These are phyloP conservation scores for Phytophthora megakarya DNA, from an alignment of 352 stramenopile genomes.

Conservation along the genomic window DNA sequence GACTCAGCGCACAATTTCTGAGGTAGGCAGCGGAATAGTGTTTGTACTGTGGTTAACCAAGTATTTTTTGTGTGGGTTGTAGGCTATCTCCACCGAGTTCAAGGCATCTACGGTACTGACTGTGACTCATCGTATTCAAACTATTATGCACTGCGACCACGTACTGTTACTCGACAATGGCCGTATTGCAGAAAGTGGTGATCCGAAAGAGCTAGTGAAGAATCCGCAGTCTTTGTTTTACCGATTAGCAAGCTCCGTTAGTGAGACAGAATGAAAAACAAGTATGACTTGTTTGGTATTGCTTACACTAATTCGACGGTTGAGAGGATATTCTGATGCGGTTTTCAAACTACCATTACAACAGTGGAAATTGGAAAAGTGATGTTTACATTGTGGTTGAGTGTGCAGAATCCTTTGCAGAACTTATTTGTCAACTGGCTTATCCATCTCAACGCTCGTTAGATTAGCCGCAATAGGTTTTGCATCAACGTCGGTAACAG, in stretches of 20 bases:
- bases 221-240: conserved; percentile 55
- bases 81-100: conserved; percentile 94
- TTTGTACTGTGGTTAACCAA: neutral
- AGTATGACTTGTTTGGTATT: neutral
- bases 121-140: conserved; percentile 97
- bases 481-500: neutral
- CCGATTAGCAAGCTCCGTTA: conserved; percentile 31
- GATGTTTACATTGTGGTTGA: neutral
- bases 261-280: conserved; percentile 3
- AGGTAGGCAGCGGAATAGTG: conserved; percentile 39
- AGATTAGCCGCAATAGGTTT: neutral
- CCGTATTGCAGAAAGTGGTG: conserved; percentile 52
- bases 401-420: neutral
- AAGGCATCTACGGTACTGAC: conserved; percentile 94
- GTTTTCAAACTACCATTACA: conserved; percentile 13
- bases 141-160: conserved; percentile 94
- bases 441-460: neutral
- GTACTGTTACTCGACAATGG: conserved; percentile 75
- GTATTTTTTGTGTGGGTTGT: conserved; percentile 4
- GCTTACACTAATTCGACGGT: conserved; percentile 9
- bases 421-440: conserved; percentile 1
- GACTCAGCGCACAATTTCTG: conserved; percentile 80
- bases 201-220: conserved; percentile 38
- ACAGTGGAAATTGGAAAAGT: conserved; percentile 13
- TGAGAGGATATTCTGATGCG: conserved; percentile 14